A percentile compares a stretch with the other conserved stretches of the same genome.
These are phyloP conservation scores for Amphibolis antarctica DNA, from an alignment of 106 monocot species.

Conservation along the genomic window DNA sequence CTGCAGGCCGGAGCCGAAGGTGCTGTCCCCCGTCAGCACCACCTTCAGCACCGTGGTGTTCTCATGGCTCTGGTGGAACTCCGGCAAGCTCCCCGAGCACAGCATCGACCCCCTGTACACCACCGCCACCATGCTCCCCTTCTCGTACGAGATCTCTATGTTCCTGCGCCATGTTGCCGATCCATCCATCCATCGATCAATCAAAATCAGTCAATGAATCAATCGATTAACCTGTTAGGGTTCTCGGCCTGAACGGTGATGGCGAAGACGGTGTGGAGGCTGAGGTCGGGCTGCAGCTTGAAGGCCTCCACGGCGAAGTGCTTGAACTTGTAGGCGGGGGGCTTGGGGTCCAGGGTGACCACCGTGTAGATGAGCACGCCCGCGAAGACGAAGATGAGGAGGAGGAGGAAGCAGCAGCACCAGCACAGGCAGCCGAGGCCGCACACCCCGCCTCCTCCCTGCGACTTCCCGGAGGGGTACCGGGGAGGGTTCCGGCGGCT, in stretches of 20 bases:
- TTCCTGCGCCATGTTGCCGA: neutral
- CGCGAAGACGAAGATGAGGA: conserved; percentile 18
- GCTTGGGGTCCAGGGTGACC: conserved; percentile 31
- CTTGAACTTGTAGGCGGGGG: conserved; percentile 36
- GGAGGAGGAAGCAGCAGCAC: conserved; percentile 33
- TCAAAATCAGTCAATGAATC: neutral
- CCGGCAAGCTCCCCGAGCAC: conserved; percentile 41
- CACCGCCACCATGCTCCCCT: conserved; percentile 25
- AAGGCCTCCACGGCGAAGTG: conserved; percentile 30
- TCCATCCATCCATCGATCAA: neutral
- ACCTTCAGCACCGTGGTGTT: conserved; percentile 41
- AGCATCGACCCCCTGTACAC: conserved; percentile 26
- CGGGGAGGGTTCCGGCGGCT: conserved; percentile 43
- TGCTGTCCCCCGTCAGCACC: conserved; percentile 25
- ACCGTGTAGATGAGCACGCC: conserved; percentile 19
- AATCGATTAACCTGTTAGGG: conserved; percentile 26
- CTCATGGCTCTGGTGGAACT: conserved; percentile 42
- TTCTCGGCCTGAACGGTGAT: conserved; percentile 39
- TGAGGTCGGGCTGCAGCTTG: conserved; percentile 28
- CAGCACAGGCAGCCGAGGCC: conserved; percentile 36
- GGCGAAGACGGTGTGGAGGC: conserved; percentile 28
- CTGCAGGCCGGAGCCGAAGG: conserved; percentile 24
- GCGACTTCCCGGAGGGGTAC: conserved; percentile 18
- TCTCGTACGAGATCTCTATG: conserved; percentile 42
- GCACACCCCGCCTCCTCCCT: neutral